These are phyloP conservation scores for Calocybe cyanea DNA, from an alignment of 768 basidiomycete genomes.

Conservation along the genomic window DNA sequence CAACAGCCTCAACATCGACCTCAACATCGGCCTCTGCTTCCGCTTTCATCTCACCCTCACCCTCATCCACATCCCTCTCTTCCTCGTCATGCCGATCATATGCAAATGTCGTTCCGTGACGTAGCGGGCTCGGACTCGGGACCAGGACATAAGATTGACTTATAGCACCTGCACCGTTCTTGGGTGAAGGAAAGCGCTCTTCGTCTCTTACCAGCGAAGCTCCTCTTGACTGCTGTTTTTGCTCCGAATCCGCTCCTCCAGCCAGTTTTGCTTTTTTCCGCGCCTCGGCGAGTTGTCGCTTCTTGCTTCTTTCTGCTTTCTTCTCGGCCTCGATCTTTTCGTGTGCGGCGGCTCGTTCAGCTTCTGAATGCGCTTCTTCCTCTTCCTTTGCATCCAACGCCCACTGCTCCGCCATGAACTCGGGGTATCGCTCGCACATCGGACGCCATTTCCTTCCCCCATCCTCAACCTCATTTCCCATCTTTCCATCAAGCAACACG, in stretches of 20 bases:
- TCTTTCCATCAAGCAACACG: conserved; percentile 40
- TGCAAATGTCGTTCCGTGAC: conserved; percentile 38
- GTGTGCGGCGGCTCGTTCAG: conserved; percentile 31
- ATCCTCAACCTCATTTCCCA: conserved; percentile 18
- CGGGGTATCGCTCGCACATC: conserved; percentile 76
- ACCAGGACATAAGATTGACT: conserved; percentile 9
- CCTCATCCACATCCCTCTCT: conserved; percentile 9
- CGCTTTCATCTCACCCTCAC: conserved; percentile 28
- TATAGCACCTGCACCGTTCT: conserved; percentile 7
- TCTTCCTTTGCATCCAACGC: conserved; percentile 76
- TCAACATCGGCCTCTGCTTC: conserved; percentile 4
- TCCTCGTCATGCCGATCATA: conserved; percentile 11
- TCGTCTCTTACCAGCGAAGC: conserved; percentile 15
- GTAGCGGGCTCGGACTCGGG: conserved; percentile 44
- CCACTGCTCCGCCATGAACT: conserved; percentile 84
- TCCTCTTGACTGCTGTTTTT: conserved; percentile 15
- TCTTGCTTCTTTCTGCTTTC: conserved; percentile 43
- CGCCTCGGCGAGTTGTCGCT: conserved; percentile 49
- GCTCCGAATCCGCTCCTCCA: conserved; percentile 18
- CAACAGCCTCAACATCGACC: too few species aligned
- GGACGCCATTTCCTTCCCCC: conserved; percentile 66
- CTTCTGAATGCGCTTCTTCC: conserved; percentile 51
- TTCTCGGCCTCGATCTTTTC: conserved; percentile 46
- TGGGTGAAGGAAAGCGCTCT: conserved; percentile 7
- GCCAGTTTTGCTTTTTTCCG: conserved; percentile 45